Evolutionary conservation across 1,139 yeast species (phyloP).

Genomic region (Blastobotrys proliferans): DNA sequence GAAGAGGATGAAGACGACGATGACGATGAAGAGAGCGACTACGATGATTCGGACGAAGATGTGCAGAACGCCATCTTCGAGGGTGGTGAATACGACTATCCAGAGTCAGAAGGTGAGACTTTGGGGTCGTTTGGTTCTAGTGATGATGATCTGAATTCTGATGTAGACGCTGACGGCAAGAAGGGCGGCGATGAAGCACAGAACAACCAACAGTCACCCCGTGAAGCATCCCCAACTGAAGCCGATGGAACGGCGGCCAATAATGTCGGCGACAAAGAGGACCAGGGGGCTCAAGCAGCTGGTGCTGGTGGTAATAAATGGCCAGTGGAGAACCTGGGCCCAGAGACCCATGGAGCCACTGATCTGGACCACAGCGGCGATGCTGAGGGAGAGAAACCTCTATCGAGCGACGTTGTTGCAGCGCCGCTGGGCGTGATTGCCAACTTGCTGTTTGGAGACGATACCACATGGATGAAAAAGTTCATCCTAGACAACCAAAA

Average conservation of each 20-base stretch:
- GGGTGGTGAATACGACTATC: constrained; percentile 23
- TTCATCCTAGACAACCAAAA: constrained; percentile 61
- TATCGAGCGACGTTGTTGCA: constrained; percentile 54
- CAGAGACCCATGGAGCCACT: constrained; percentile 55
- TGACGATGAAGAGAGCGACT: constrained; percentile 26
- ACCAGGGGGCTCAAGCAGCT: not conserved
- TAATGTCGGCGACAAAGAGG: not conserved
- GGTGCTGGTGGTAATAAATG: constrained; percentile 22
- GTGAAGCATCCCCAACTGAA: not conserved
- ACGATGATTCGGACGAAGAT: constrained; percentile 17
- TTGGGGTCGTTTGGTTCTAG: not conserved
- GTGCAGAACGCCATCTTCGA: constrained; percentile 23
- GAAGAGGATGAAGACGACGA: constrained; percentile 23
- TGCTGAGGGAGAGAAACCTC: constrained; percentile 54
- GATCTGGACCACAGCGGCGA: constrained; percentile 48
- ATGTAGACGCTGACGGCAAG: not conserved
- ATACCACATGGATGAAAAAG: constrained; percentile 52
- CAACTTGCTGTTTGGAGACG: constrained; percentile 67
- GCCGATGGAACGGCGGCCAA: not conserved
- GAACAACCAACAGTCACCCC: too few species aligned
- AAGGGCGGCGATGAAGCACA: not conserved
- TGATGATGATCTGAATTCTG: not conserved
- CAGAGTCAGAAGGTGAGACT: not conserved
- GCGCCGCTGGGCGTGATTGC: constrained; percentile 85
- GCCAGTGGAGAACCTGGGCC: constrained; percentile 45